Conservation (phyloP, 768 basidiomycete genomes). For the Hericium alpestre region DNA sequence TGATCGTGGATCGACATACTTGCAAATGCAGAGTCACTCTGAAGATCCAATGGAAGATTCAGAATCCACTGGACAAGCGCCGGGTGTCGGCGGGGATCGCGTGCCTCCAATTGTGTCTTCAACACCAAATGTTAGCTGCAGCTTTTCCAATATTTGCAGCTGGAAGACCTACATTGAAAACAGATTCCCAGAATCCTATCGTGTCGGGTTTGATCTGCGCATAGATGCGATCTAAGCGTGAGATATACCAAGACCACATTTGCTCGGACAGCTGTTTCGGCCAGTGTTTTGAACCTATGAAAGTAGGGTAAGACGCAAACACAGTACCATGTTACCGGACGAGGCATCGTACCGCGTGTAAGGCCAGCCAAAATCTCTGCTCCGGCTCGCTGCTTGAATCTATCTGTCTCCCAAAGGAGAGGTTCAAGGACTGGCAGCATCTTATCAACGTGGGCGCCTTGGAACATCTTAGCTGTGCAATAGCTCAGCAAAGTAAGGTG, state of each 20-base stretch:
- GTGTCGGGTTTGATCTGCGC: slow-evolving; percentile 81
- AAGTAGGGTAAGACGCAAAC: slow-evolving; percentile 3
- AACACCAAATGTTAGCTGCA: background rate
- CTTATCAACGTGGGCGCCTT: slow-evolving; percentile 38
- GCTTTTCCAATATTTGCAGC: background rate
- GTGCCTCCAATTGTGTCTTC: slow-evolving; percentile 38
- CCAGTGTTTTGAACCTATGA: slow-evolving; percentile 79
- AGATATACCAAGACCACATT: slow-evolving; percentile 66
- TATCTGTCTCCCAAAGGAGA: slow-evolving; percentile 54
- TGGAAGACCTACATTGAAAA: slow-evolving; percentile 39
- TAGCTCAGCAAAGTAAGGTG: slow-evolving; percentile 4
- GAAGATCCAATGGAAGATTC: slow-evolving; percentile 69
- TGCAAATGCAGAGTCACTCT: slow-evolving; percentile 77
- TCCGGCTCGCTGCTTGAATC: slow-evolving; percentile 79
- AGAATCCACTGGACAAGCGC: slow-evolving; percentile 71
- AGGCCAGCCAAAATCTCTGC: slow-evolving; percentile 67
- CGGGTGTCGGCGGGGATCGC: slow-evolving; percentile 72
- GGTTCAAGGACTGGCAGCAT: slow-evolving; percentile 49
- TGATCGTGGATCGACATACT: slow-evolving; percentile 34
- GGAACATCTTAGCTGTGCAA: slow-evolving; percentile 55
- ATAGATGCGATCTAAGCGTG: slow-evolving; percentile 53
- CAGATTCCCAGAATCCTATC: slow-evolving; percentile 59
- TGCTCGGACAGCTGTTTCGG: slow-evolving; percentile 34
- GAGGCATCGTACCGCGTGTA: slow-evolving; percentile 45
- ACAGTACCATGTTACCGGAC: background rate